Evolutionary conservation across 1,284 basidiomycete genomes (phyloP), one percentile per base, ranked within the genome.

Genomic region (Puccinia novopanici): DNA sequence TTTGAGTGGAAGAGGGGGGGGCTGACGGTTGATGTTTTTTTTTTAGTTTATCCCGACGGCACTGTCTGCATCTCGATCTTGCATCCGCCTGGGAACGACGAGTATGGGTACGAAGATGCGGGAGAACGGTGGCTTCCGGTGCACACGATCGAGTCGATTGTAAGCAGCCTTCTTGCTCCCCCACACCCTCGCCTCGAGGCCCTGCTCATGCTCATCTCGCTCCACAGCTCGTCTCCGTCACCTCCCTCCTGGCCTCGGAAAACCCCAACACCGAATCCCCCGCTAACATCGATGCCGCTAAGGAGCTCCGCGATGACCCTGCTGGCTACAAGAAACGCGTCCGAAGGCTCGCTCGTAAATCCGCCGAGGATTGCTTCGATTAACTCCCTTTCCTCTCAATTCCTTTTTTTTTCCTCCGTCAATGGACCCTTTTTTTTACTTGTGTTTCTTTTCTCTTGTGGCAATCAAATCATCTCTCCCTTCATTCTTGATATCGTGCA

Each of bases 101-200:
- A 98, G 87, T 99, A 93, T 86, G 97, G 97, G 10, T 98, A 95
- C 84, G 97, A 99, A 86, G 93, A 98, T 84, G 95, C 97, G 0
- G 92, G 94, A 73, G 97, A 99, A 88, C 88, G 97, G 82, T 99
- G 97, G 97, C 88, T 96, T 86, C 97, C 97, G 0, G 94, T 99
- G 30, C 97, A 99, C 85, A 93, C 92, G 0, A 92, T 98, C 63
- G 95, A 98, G 87, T 95, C 94, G 13, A 98, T 99, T 82, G 96
- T 98, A 83, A 86, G 95, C 27, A 17, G 13, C 15, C n/a, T 50
- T 52, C 22, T 45, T 45, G 15, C 15, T 8, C 52, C 37, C 48
- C 67, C 61, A 15, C 34, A 17, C 59, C 19, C 27, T 22, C 34
- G n/a, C n/a, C n/a, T n/a, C n/a, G n/a, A n/a, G n/a, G 27, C 45